Percentiles rank a stretch among this genome's conserved stretches.
Evolutionary conservation across 495 filamentous ascomycete genomes (phyloP).

Genomic region (Achaetomiella virescens): DNA sequence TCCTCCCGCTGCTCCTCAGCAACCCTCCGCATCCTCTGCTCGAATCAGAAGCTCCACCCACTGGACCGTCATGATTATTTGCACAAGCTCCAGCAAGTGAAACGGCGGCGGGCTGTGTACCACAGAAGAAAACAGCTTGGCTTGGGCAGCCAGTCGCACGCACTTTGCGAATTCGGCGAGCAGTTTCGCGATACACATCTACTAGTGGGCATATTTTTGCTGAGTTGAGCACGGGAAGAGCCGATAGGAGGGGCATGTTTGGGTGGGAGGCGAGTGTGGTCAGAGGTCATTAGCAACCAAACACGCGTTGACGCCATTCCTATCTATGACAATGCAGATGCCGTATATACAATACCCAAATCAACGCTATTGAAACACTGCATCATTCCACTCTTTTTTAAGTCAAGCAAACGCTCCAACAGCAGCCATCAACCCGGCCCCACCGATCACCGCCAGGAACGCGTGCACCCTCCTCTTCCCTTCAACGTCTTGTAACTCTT

Average conservation of each 20-base stretch:
- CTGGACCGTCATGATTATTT: conserved; percentile 42
- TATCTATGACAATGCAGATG: not conserved
- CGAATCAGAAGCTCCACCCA: conserved; percentile 43
- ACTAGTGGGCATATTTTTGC: conserved; percentile 24
- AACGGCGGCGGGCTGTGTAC: conserved; percentile 26
- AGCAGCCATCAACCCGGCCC: conserved; percentile 75
- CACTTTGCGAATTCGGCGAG: conserved; percentile 24
- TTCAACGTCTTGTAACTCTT: conserved; percentile 71
- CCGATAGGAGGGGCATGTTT: too few relatives aligned
- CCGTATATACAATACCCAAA: not conserved
- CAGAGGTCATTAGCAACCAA: conserved; percentile 18
- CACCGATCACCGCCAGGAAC: conserved; percentile 67
- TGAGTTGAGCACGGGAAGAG: too few relatives aligned
- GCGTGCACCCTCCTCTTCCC: conserved; percentile 64
- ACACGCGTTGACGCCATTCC: not conserved
- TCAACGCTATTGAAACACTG: not conserved
- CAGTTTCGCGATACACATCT: conserved; percentile 24
- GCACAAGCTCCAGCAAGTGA: conserved; percentile 41
- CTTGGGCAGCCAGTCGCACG: conserved; percentile 31
- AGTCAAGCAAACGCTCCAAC: conserved; percentile 80
- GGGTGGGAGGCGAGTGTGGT: too few relatives aligned
- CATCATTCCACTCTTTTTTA: too few relatives aligned
- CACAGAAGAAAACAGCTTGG: conserved; percentile 31
- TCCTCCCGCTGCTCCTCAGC: conserved; percentile 30
- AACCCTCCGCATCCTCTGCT: conserved; percentile 36